A percentile compares a stretch with the other conserved stretches of the same genome.
These are phyloP conservation scores for Thalassiosira ordinaria DNA, from an alignment of 352 stramenopile species.

Conservation along the genomic window DNA sequence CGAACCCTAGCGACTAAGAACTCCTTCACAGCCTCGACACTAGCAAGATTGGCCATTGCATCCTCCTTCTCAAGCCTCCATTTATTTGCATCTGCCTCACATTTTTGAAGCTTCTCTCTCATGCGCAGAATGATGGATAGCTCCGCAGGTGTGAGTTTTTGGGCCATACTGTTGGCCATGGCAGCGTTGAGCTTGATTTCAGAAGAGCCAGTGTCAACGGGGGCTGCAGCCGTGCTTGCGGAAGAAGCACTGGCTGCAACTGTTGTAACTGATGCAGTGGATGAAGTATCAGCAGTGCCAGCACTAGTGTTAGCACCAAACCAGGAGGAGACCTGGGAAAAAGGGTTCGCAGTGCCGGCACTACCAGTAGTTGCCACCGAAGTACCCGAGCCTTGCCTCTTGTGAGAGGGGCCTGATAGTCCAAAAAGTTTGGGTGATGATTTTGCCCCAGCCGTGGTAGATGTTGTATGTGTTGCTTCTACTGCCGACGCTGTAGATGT, in stretches of 20 bases:
- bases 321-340: conserved; percentile 40
- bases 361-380: conserved; percentile 23
- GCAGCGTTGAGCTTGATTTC: conserved; percentile 68
- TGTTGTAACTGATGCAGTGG: not conserved
- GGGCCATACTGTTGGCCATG: conserved; percentile 78
- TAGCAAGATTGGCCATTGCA: conserved; percentile 63
- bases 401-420: too few species aligned
- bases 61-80: conserved; percentile 64
- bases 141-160: conserved; percentile 78
- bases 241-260: not conserved
- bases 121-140: conserved; percentile 81
- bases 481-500: not conserved
- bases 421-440: too few species aligned
- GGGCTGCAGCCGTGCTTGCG: not conserved
- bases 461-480: not conserved
- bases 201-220: not conserved
- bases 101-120: conserved; percentile 72
- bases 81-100: conserved; percentile 60
- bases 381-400: conserved; percentile 21
- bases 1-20: conserved; percentile 76
- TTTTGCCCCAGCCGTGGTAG: conserved; percentile 11
- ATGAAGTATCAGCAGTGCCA: not conserved
- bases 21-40: conserved; percentile 75
- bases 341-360: conserved; percentile 8
- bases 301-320: conserved; percentile 35